These are phyloP conservation scores for Hypoxylon sp. DNA, from an alignment of 2,329 filamentous ascomycete species.

Conservation along the genomic window DNA sequence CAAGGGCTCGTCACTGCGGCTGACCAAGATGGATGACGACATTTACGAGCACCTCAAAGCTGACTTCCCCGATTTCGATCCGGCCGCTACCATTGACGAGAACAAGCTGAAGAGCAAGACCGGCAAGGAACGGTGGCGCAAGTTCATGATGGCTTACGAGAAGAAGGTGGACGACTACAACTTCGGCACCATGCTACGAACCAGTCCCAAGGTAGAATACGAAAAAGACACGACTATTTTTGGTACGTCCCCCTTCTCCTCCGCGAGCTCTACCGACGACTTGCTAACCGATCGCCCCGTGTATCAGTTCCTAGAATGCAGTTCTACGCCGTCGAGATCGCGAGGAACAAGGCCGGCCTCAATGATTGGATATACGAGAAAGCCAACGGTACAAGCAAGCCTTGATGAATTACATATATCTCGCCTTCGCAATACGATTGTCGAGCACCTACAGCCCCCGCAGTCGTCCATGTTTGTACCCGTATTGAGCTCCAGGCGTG, in stretches of 20 bases:
- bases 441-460: background rate
- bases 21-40: constrained; percentile 95
- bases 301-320: constrained; percentile 68
- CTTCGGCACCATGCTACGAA: constrained; percentile 92
- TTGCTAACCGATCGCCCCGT: constrained; percentile 56
- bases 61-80: constrained; percentile 93
- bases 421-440: background rate
- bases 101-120: constrained; percentile 97
- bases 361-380: constrained; percentile 98
- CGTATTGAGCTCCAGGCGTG: background rate
- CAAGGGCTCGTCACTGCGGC: constrained; percentile 83
- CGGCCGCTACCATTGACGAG: constrained; percentile 81
- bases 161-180: constrained; percentile 97
- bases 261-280: background rate
- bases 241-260: constrained; percentile 58
- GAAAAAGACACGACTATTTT: constrained; percentile 91
- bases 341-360: constrained; percentile 83
- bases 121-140: constrained; percentile 94
- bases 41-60: constrained; percentile 88
- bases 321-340: constrained; percentile 81
- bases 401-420: constrained; percentile 15
- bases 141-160: constrained; percentile 93
- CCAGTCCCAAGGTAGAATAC: constrained; percentile 82
- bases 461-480: background rate
- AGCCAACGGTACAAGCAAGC: constrained; percentile 67